Percentiles rank a stretch among this genome's conserved stretches.
Evolutionary conservation across 306 rosid genomes (phyloP).

Genomic region (Corylus heterophylla): DNA sequence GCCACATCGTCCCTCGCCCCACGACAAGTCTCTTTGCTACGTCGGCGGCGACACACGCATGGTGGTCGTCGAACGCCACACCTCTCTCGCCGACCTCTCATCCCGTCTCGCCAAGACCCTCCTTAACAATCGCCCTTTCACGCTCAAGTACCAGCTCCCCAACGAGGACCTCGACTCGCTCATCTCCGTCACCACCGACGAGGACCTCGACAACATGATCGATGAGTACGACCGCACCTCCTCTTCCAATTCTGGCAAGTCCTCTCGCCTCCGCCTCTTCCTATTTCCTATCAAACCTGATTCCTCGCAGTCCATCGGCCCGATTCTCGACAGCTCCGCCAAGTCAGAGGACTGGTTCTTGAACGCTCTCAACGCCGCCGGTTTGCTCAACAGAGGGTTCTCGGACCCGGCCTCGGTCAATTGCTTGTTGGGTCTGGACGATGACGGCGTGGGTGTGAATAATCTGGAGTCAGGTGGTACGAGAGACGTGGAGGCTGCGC

Average conservation of each 20-base stretch:
- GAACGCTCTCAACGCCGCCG: constrained; percentile 66
- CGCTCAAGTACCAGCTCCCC: constrained; percentile 89
- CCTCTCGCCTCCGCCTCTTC: constrained; percentile 77
- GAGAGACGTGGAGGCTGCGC: constrained; percentile 46
- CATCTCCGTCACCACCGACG: constrained; percentile 86
- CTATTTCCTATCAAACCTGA: constrained; percentile 77
- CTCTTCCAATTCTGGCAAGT: constrained; percentile 37
- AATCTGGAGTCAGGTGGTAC: constrained; percentile 48
- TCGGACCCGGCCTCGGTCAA: constrained; percentile 86
- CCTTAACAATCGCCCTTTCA: constrained; percentile 57
- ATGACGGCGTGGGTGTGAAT: constrained; percentile 41
- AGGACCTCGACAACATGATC: constrained; percentile 94
- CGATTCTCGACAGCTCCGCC: constrained; percentile 63
- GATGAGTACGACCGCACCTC: constrained; percentile 91
- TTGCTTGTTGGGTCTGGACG: constrained; percentile 77
- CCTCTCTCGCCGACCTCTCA: constrained; percentile 67
- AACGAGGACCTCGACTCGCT: constrained; percentile 92
- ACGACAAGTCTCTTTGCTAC: constrained; percentile 90
- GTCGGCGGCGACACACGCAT: constrained; percentile 94
- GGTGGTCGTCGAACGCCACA: constrained; percentile 68
- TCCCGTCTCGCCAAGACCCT: constrained; percentile 78
- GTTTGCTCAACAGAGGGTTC: constrained; percentile 65
- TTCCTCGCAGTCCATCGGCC: constrained; percentile 72
- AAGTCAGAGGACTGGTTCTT: constrained; percentile 87
- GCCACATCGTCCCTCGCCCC: constrained; percentile 98